Evolutionary conservation across 2,329 filamentous ascomycete species (phyloP).

Genomic region (Claviceps citrina): DNA sequence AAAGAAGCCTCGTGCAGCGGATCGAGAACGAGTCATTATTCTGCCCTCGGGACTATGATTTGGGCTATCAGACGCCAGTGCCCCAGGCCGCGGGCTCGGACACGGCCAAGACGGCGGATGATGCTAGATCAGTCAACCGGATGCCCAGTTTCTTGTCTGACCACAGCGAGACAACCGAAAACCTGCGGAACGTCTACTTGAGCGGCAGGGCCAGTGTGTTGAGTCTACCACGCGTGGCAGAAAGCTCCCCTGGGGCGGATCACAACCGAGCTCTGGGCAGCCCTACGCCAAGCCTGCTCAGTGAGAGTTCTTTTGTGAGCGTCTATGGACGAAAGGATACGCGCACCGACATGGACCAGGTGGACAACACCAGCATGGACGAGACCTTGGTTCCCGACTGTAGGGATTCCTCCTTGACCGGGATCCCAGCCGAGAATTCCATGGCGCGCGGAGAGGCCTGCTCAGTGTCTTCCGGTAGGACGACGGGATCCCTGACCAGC

Average conservation of each 20-base stretch:
- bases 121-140: slow-evolving; percentile 29
- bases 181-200: slow-evolving; percentile 44
- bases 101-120: slow-evolving; percentile 13
- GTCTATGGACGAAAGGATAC: slow-evolving; percentile 38
- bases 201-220: slow-evolving; percentile 32
- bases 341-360: slow-evolving; percentile 11
- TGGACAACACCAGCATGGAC: slow-evolving; percentile 13
- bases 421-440: background rate
- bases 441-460: slow-evolving; percentile 1
- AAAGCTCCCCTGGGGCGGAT: slow-evolving; percentile 22
- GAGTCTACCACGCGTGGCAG: slow-evolving; percentile 33
- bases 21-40: slow-evolving; percentile 29
- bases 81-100: slow-evolving; percentile 9
- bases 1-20: slow-evolving; percentile 37
- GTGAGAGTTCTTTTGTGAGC: slow-evolving; percentile 52
- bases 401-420: slow-evolving; percentile 6
- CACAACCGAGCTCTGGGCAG: slow-evolving; percentile 31
- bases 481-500: slow-evolving; percentile 10
- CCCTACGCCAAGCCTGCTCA: slow-evolving; percentile 47
- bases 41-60: slow-evolving; percentile 17
- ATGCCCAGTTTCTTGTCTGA: slow-evolving; percentile 54
- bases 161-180: slow-evolving; percentile 41
- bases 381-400: slow-evolving; percentile 18
- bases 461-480: slow-evolving; percentile 1
- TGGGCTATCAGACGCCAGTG: slow-evolving; percentile 12